Conservation (phyloP, 2,329 filamentous ascomycete species). For the Aotearoamyces nothofagi region DNA sequence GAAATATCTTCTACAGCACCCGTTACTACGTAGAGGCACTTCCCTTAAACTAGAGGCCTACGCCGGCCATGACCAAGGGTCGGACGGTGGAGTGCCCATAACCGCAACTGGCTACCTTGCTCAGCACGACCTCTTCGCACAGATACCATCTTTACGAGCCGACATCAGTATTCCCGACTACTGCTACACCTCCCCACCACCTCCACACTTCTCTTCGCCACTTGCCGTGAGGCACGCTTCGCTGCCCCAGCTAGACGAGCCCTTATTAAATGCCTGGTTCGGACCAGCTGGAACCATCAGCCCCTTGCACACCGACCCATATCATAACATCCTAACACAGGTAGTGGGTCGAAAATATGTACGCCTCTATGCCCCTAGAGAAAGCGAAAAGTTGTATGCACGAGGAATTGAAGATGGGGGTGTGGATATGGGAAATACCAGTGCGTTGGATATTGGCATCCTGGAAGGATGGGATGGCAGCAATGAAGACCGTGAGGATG, state of each 20-base stretch:
- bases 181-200: constrained; percentile 58
- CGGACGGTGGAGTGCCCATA: no score
- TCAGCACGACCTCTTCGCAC: constrained; percentile 74
- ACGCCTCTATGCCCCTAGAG: constrained; percentile 63
- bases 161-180: constrained; percentile 76
- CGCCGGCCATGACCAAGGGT: neutral
- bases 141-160: constrained; percentile 60
- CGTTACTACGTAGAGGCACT: neutral
- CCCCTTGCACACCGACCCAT: constrained; percentile 83
- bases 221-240: constrained; percentile 24
- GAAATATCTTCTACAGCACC: constrained; percentile 10
- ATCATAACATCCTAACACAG: constrained; percentile 84
- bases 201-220: constrained; percentile 30
- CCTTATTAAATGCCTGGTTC: constrained; percentile 82
- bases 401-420: constrained; percentile 44
- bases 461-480: constrained; percentile 43
- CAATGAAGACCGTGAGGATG: constrained; percentile 6
- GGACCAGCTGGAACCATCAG: constrained; percentile 80
- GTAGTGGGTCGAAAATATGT: constrained; percentile 86
- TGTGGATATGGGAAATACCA: constrained; percentile 90
- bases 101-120: constrained; percentile 63
- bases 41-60: neutral
- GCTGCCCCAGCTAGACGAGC: constrained; percentile 32
- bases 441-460: constrained; percentile 58
- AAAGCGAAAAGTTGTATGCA: constrained; percentile 43